Percentiles rank a stretch among this genome's conserved stretches.
phyloP scores from a whole-genome alignment of 495 filamentous ascomycete species.

The Xylaria acuta region DNA sequence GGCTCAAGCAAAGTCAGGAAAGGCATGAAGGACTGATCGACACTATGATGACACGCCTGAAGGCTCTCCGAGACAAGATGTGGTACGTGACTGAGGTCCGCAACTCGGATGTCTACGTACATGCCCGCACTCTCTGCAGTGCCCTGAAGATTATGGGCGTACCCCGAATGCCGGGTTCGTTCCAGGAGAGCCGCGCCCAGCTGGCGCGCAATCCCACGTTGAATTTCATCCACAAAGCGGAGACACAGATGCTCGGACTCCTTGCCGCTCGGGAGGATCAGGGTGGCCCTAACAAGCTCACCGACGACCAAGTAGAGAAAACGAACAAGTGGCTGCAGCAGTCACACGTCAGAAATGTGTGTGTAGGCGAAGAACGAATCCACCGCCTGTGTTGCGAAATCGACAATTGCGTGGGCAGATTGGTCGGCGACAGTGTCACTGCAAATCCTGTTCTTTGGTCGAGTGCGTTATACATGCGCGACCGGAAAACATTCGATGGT shows the following conservation, averaged over 20 bases:
- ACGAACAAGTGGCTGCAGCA: constrained; percentile 84
- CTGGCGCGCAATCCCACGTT: constrained; percentile 64
- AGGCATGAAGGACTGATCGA: constrained; percentile 69
- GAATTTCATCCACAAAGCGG: constrained; percentile 79
- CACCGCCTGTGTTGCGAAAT: constrained; percentile 94
- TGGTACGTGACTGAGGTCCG: constrained; percentile 98
- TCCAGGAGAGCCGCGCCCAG: constrained; percentile 62
- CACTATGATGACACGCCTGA: constrained; percentile 69
- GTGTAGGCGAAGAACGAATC: constrained; percentile 92
- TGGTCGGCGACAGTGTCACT: constrained; percentile 84
- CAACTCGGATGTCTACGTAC: constrained; percentile 88
- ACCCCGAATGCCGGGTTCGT: constrained; percentile 57
- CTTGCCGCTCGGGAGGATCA: constrained; percentile 83
- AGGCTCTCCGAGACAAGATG: constrained; percentile 88
- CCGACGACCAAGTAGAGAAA: constrained; percentile 92
- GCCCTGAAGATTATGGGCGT: constrained; percentile 93
- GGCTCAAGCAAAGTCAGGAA: constrained; percentile 76
- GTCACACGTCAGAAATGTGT: constrained; percentile 89
- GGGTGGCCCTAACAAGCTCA: constrained; percentile 90
- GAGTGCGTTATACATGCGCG: constrained; percentile 83
- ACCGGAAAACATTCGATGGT: constrained; percentile 77
- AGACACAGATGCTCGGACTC: constrained; percentile 85
- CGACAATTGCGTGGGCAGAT: constrained; percentile 81
- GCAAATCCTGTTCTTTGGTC: constrained; percentile 93
- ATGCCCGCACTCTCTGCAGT: constrained; percentile 82